phyloP scores from a whole-genome alignment of 2,329 filamentous ascomycete species.

The Stagonosporopsis rhizophila region DNA sequence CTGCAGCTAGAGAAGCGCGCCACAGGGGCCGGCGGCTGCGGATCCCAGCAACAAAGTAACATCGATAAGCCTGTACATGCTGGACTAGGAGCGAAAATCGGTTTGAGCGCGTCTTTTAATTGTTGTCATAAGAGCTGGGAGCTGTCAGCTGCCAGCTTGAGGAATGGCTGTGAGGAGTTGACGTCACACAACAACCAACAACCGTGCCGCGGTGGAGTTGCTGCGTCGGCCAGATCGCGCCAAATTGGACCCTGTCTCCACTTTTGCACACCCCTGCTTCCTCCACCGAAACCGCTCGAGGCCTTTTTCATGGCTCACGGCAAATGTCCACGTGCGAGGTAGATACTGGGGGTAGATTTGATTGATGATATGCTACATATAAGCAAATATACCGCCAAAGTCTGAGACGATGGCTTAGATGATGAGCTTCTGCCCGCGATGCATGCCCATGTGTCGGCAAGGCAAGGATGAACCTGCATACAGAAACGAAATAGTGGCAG shows the following conservation, averaged over 20 bases:
- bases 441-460: not conserved
- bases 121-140: not conserved
- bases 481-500: not conserved
- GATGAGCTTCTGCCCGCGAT: not conserved
- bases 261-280: not conserved
- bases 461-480: not conserved
- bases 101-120: not conserved
- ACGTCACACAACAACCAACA: slow-evolving; percentile 9
- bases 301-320: not conserved
- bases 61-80: not conserved
- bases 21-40: slow-evolving; percentile 6
- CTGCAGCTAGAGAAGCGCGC: slow-evolving; percentile 18
- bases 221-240: slow-evolving; percentile 5
- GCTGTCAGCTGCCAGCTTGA: slow-evolving; percentile 7
- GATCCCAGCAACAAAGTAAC: not conserved
- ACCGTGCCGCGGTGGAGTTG: slow-evolving; percentile 5
- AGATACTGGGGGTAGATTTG: not conserved
- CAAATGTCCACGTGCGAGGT: not conserved
- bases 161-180: slow-evolving; percentile 10
- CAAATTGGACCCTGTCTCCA: slow-evolving; percentile 5
- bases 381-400: not conserved
- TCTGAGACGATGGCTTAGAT: not conserved
- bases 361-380: not conserved
- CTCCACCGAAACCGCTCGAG: not conserved
- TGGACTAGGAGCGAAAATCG: not conserved